phyloP scores from a whole-genome alignment of 345 rosid species.

The Lumnitzera littorea region DNA sequence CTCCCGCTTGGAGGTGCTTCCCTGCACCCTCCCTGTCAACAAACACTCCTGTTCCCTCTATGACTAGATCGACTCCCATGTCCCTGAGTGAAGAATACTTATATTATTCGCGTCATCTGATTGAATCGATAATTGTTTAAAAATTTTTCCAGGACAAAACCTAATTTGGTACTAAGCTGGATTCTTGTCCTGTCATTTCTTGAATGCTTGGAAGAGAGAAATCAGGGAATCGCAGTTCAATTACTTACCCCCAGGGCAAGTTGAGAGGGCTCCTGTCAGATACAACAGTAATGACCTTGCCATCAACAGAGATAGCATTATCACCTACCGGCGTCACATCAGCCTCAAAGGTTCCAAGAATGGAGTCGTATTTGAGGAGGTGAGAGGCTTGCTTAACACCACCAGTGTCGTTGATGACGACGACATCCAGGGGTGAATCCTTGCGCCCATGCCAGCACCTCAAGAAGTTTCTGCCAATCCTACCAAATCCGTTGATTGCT shows the following conservation, averaged over 20 bases:
- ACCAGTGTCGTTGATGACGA: conserved; percentile 90
- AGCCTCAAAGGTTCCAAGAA: conserved; percentile 88
- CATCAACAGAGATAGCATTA: conserved; percentile 86
- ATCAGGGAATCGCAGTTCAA: background rate
- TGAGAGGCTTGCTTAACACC: conserved; percentile 96
- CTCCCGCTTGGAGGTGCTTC: conserved; percentile 87
- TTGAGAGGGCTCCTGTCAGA: conserved; percentile 65
- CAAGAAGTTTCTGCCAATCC: conserved; percentile 94
- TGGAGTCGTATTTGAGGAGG: conserved; percentile 95
- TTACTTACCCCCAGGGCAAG: conserved; percentile 82
- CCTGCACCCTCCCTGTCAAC: conserved; percentile 97
- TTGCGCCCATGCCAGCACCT: conserved; percentile 96
- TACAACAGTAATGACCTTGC: conserved; percentile 89
- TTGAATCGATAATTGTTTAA: background rate
- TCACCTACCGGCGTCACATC: conserved; percentile 86
- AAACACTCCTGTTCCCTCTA: conserved; percentile 96
- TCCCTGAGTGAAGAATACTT: conserved; percentile 35
- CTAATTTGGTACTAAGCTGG: too few species aligned
- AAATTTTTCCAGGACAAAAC: too few species aligned
- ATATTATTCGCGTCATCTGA: background rate
- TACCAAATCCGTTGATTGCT: conserved; percentile 87
- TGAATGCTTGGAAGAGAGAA: background rate
- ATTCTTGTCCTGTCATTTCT: too few species aligned
- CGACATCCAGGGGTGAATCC: conserved; percentile 80
- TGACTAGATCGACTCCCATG: conserved; percentile 73